A percentile compares a stretch with the other conserved stretches of the same genome.
These are phyloP conservation scores for Malus hybrid DNA, from an alignment of 331 rosid genomes.

Conservation along the genomic window DNA sequence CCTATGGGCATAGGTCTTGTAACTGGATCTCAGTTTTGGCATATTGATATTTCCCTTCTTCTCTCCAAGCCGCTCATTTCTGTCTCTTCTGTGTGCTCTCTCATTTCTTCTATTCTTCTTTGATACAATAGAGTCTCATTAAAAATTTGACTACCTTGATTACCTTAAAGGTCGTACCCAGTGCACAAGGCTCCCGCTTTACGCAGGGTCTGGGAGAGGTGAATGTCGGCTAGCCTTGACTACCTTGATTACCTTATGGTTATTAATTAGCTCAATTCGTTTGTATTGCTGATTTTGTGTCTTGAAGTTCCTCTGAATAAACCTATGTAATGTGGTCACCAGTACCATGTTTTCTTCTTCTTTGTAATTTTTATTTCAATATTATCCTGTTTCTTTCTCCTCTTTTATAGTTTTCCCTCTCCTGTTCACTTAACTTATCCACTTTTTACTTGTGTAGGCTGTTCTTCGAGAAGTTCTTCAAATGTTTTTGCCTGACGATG, in stretches of 20 bases:
- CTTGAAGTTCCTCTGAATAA: background rate
- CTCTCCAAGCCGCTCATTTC: background rate
- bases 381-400: background rate
- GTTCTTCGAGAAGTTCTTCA: constrained; percentile 77
- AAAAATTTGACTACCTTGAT: background rate
- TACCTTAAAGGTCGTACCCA: too few relatives aligned
- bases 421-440: background rate
- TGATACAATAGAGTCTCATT: background rate
- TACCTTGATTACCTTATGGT: background rate
- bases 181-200: too few relatives aligned
- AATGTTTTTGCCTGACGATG: constrained; percentile 78
- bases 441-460: constrained; percentile 46
- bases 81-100: background rate
- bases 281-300: background rate
- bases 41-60: background rate
- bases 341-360: background rate
- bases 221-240: too few relatives aligned
- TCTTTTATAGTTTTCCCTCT: background rate
- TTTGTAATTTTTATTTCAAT: background rate
- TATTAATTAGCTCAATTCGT: background rate
- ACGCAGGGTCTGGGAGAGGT: too few relatives aligned
- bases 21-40: background rate
- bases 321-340: background rate
- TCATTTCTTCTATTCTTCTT: background rate
- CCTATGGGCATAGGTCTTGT: background rate